These are phyloP conservation scores for Paraphaeosphaeria minitans DNA, from an alignment of 2,329 filamentous ascomycete species.

Conservation along the genomic window DNA sequence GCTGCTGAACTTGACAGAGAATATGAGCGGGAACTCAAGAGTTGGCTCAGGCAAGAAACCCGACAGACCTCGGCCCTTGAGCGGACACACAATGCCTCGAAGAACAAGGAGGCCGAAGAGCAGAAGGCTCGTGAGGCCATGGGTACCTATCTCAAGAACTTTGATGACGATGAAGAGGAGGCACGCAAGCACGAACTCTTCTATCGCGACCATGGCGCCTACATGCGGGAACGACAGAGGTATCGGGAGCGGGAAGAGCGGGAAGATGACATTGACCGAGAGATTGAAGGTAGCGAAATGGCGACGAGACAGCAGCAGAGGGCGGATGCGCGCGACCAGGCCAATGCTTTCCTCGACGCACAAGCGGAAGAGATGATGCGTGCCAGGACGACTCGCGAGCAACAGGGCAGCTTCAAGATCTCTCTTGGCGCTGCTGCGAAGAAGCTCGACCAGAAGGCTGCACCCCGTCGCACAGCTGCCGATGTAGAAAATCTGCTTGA, in stretches of 20 bases:
- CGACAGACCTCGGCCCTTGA: slow-evolving; percentile 83
- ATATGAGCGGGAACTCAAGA: slow-evolving; percentile 83
- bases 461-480: slow-evolving; percentile 76
- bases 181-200: slow-evolving; percentile 76
- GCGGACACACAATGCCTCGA: slow-evolving; percentile 80
- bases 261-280: slow-evolving; percentile 81
- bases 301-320: slow-evolving; percentile 71
- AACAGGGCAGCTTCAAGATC: slow-evolving; percentile 77
- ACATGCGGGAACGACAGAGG: slow-evolving; percentile 78
- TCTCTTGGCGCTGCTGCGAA: slow-evolving; percentile 87
- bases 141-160: slow-evolving; percentile 75
- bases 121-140: slow-evolving; percentile 69
- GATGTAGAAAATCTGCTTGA: slow-evolving; percentile 94
- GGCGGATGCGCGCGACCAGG: slow-evolving; percentile 81
- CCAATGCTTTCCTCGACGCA: slow-evolving; percentile 86
- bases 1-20: slow-evolving; percentile 77
- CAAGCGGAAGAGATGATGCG: slow-evolving; percentile 74
- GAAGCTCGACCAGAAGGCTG: slow-evolving; percentile 63
- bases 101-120: slow-evolving; percentile 70
- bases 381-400: slow-evolving; percentile 56
- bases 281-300: slow-evolving; percentile 75
- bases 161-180: slow-evolving; percentile 87
- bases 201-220: slow-evolving; percentile 83
- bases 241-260: slow-evolving; percentile 76
- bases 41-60: slow-evolving; percentile 89